Base-by-base conservation (phyloP, 140 eudicot genomes). In the Stevia rebaudiana region DNA sequence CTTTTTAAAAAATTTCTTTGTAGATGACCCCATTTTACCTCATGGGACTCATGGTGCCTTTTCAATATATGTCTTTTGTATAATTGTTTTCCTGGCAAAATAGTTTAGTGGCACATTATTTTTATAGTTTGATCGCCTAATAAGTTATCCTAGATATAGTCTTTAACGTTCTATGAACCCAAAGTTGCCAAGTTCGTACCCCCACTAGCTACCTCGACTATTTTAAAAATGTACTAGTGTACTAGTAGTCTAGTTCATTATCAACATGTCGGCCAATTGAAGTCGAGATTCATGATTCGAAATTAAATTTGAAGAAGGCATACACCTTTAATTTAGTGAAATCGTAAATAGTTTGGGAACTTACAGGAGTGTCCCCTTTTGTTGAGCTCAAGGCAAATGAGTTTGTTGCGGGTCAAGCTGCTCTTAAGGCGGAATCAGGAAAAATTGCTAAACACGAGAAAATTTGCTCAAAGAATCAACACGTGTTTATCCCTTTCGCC, bases 1-100 rank as follows among this genome's bases (percentile, higher is more conserved):
- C 60, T 33, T 55, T 64, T 44, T 8, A 13, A 25, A 28, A 46
- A 6, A 21, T 33, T 12, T 42, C 33, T 73, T 44, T 64, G 23
- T 21, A 10, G 50, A 44, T 48, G 53, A 46, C 68, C 73, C 52
- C 52, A 55, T 73, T 64, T 50, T 12, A 50, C 60, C 77, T 41
- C 50, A 48, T 53, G 57, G 56, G 31, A 28, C 77, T 41, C 50
- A 37, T 59, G 65, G 65, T 19, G 35, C 15, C 17, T 59, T 18
- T 69, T 57, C 48, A 44, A 30, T 10, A 30, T 17, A 25, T 28
- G 11, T 10, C 0, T 56, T 33, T 31, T n/a, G 3, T 56, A 7
- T 7, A 56, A 56, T 1, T 54, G 35, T 54, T 54, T 11, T 23
- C 23, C 18, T 54, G 40, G 5, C 11, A 4, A 15, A 25, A 25